phyloP scores from a whole-genome alignment of 1,284 basidiomycete species.

The Mrakiaceae sp. region DNA sequence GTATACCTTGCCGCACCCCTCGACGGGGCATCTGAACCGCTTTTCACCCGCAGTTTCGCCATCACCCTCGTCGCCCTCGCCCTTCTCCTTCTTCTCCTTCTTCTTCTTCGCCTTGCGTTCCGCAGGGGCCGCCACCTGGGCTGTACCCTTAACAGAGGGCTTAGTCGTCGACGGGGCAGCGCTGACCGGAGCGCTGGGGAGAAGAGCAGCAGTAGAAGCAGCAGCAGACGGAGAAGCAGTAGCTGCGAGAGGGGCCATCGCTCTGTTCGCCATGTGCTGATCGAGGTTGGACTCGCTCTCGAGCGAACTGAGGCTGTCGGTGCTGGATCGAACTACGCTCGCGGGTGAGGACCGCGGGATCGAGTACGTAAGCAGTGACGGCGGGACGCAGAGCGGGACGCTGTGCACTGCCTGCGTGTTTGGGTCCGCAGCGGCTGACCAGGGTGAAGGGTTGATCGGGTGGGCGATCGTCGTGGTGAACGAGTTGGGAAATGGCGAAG shows the following conservation, averaged over 20 bases:
- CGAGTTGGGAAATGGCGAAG: slow-evolving; percentile 11
- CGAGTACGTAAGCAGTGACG: slow-evolving; percentile 31
- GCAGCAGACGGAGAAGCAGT: too few species aligned
- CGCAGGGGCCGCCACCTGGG: too few species aligned
- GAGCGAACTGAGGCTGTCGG: not conserved
- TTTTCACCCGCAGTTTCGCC: slow-evolving; percentile 34
- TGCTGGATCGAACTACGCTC: too few species aligned
- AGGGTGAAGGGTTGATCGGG: slow-evolving; percentile 22
- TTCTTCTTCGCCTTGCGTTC: slow-evolving; percentile 2
- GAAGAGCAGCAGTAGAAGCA: not conserved
- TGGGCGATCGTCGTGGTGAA: not conserved
- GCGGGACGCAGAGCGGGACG: slow-evolving; percentile 30
- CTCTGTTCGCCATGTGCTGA: too few species aligned
- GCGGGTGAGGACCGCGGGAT: slow-evolving; percentile 11
- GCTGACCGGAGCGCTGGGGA: not conserved
- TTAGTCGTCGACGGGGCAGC: not conserved
- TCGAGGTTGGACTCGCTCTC: not conserved
- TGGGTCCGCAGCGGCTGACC: slow-evolving; percentile 26
- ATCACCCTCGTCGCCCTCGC: not conserved
- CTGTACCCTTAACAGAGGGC: not conserved
- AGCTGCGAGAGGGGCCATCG: too few species aligned
- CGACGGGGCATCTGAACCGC: slow-evolving; percentile 46
- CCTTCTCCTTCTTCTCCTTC: slow-evolving; percentile 10
- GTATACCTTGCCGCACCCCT: slow-evolving; percentile 49
- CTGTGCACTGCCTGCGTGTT: slow-evolving; percentile 16